Conservation (phyloP, 2,329 filamentous ascomycete genomes). For the Penicillium digitatum region DNA sequence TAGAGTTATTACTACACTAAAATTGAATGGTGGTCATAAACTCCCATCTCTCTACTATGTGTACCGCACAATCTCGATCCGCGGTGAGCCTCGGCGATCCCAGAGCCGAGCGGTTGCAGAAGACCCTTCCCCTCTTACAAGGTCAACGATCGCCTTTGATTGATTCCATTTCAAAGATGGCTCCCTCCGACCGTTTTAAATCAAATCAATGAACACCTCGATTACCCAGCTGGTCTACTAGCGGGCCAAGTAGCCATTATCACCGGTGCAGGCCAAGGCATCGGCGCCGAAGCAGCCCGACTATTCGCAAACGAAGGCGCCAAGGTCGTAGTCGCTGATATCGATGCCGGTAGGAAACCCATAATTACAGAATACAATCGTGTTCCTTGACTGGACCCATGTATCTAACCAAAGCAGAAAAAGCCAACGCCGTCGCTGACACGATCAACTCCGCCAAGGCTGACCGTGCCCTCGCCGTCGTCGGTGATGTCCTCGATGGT, state of each 20-base stretch:
- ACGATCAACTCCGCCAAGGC: slow-evolving; percentile 62
- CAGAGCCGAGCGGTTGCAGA: slow-evolving; percentile 9
- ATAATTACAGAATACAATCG: background rate
- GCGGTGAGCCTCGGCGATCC: slow-evolving; percentile 20
- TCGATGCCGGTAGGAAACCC: slow-evolving; percentile 60
- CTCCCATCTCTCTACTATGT: background rate
- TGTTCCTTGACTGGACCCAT: no score
- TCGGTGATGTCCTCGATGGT: slow-evolving; percentile 71
- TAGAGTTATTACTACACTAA: no score
- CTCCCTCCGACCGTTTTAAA: slow-evolving; percentile 56
- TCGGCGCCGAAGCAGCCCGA: slow-evolving; percentile 76
- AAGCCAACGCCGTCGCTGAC: slow-evolving; percentile 64
- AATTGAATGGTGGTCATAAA: background rate
- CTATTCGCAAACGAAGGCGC: slow-evolving; percentile 86
- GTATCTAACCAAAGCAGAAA: slow-evolving; percentile 48
- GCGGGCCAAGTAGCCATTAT: slow-evolving; percentile 80
- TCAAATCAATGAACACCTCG: slow-evolving; percentile 74
- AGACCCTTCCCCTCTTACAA: slow-evolving; percentile 1
- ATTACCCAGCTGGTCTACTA: slow-evolving; percentile 75
- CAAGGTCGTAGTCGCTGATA: slow-evolving; percentile 77
- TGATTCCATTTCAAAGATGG: slow-evolving; percentile 27
- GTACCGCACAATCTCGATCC: slow-evolving; percentile 25
- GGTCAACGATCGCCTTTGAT: background rate
- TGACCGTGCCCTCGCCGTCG: slow-evolving; percentile 66
- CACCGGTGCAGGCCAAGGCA: slow-evolving; percentile 81